Evolutionary conservation across 345 rosid genomes (phyloP), one percentile per base, ranked within the genome.

Genomic region (Rhodomyrtus tomentosa): DNA sequence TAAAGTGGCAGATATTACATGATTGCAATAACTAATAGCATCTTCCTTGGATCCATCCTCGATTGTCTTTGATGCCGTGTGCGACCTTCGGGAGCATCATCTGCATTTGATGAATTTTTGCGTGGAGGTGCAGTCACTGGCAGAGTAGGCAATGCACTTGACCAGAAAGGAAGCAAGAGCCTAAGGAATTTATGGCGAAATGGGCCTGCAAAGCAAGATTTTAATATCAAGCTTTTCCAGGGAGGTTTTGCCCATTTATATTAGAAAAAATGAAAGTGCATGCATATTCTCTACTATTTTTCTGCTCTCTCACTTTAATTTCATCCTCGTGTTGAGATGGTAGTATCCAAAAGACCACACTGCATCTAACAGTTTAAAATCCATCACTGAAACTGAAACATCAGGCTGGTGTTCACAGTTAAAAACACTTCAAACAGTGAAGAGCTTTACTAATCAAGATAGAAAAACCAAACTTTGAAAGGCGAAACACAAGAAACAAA

Each of bases 101-200:
- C 96, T 81, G 86, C 90, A 86, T 92, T 92, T 87, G 91, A 62
- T 82, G 91, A 86, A 84, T 95, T 98, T 84, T 92, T 98, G 40
- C 96, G 98, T 32, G 94, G 86, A 85, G 99, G 99, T 83, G 96
- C 99, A 82, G 95, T 96, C 84, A 98, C 99, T 6, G 99, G 99
- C 85, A 98, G 90, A 49, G 96, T 94, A 82, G 99, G 99, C 84
- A 98, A 91, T 87, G 99, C 91, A 92, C 92, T 96, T 87, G 99
- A 96, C 99, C 99, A 98, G 90, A 98, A 98, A 27, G 99, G 99
- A 86, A 98, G 92, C 92, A 98, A 89, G 55, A 98, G 95, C 84
- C 99, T 91, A 76, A 97, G 92, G 90, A 97, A 94, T 92, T 95
- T 95, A 84, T 95, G 94, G 86, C 91, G 96, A 55, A 96, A 90